Conservation (phyloP, 1,139 yeast genomes). For the Arxiozyma telluris region DNA sequence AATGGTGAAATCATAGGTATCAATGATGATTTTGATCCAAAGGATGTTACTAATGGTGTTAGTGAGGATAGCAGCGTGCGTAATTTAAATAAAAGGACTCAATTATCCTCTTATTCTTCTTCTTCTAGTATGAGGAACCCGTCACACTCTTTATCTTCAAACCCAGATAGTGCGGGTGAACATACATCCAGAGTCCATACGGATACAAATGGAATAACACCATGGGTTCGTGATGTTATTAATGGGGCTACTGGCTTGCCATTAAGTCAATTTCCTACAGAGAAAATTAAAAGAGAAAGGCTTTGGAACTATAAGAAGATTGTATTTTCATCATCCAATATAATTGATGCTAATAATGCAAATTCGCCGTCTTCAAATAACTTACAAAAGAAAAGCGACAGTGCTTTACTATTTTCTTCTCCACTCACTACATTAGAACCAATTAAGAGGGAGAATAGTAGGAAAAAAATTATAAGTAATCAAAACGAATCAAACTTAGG, state of each 20-base stretch:
- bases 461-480: neutral
- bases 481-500: neutral
- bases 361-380: neutral
- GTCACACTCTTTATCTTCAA: neutral
- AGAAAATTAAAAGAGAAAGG: slow-evolving; percentile 25
- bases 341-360: neutral
- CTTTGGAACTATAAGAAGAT: slow-evolving; percentile 23
- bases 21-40: slow-evolving; percentile 13
- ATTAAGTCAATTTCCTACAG: slow-evolving; percentile 24
- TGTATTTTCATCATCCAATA: slow-evolving; percentile 1
- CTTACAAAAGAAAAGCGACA: neutral
- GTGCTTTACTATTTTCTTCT: neutral
- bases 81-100: neutral
- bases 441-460: neutral
- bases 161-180: neutral
- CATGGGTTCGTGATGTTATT: slow-evolving; percentile 9
- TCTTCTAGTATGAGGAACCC: neutral
- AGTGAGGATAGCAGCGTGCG: neutral
- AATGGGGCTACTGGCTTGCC: slow-evolving; percentile 29
- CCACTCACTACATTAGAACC: neutral
- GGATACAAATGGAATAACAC: neutral
- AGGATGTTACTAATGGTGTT: neutral
- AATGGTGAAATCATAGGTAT: slow-evolving; percentile 13
- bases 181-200: neutral
- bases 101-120: neutral